Evolutionary conservation across 2,329 filamentous ascomycete genomes (phyloP), one percentile per base, ranked within the genome.

Genomic region (Fusarium coicis): DNA sequence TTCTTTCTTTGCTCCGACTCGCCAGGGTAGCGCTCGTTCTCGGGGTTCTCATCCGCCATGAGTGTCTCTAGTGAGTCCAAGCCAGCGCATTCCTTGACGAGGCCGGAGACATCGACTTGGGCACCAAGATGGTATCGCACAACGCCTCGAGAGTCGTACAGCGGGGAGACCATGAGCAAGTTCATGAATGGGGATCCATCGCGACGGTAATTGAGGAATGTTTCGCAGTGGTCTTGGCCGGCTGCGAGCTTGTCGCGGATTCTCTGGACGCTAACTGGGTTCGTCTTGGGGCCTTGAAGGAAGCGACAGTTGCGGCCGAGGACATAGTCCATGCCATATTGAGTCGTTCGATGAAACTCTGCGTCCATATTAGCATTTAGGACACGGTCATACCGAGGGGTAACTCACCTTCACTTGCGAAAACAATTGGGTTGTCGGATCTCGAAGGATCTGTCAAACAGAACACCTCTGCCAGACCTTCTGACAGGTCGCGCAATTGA

Each of bases 101-200:
- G 84, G 7, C 91, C 90, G 3, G 90, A 92, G 10, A 94, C 84
- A 70, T 94, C 92, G 34, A 94, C 89, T 78, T 94, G 92, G 1
- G 92, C 92, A 30, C 92, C 92, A 61, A 94, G 89, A 76, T 90
- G 82, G 78, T 94, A 94, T 34, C 92, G 87, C 3, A 93, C 86
- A 1, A 85, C 84, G 5, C 92, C 92, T 23, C 88, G 87, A 49
- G 88, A 92, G 76, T 94, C 92, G 72, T 90, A 88, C 1, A 94
- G 83, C 1, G 92, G 92, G 3, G 92, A 90, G n/a, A 89, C 87
- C 90, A 93, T 93, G 30, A 94, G 84, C 5, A 95, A 85, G 69
- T 94, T 95, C 87, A 94, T 91, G 77, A 94, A 94, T 0, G 92
- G 91, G 2, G 91, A 92, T 1, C 92, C 92, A 74, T 94, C 92